Base-by-base conservation (phyloP, 768 basidiomycete species). In the Phylloporus scabripes region DNA sequence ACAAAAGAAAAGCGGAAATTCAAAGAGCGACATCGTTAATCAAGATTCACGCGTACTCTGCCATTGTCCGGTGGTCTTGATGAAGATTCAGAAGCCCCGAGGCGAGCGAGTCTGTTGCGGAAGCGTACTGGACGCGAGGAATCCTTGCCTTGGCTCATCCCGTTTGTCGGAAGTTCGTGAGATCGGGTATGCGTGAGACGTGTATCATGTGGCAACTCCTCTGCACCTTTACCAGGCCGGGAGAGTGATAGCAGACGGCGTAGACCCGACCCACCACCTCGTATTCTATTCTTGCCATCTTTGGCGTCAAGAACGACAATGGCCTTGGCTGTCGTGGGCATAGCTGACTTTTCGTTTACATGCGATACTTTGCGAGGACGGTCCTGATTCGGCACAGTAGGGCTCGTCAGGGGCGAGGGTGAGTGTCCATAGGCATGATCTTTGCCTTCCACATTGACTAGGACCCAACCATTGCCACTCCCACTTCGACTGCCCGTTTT, bases 291-390 rank as follows among this genome's bases (percentile, higher is more conserved):
- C 57, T 57, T 69, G 41, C 73, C 71, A 21, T 80, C 77, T 48
- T 81, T 67, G 5, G 78, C 75, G 45, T 84, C 82, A 38, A 83
- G 68, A 49, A 81, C 73, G 6, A 76, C 81, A 46, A 85, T 79
- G 7, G 81, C 76, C 59, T 82, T 85, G 28, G 80, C 79, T n/a
- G 77, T 67, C 17, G 78, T 60, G 6, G 79, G 71, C 63, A 71
- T 69, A 29, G 67, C 65, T 18, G 63, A 18, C 45, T 65, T 60
- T 54, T 64, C 63, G 21, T 56, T 54, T 12, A 53, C 26, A 12
- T 65, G 55, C 34, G 67, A 65, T 20, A 53, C 45, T 49, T 31
- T 67, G 42, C 63, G 64, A 44, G 53, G 28, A 28, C 63, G 66
- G 21, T 71, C 64, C 28, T 59, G 65, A 43, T 48, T 60, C 18